phyloP scores from a whole-genome alignment of 768 basidiomycete species.

The Pholiota molesta region DNA sequence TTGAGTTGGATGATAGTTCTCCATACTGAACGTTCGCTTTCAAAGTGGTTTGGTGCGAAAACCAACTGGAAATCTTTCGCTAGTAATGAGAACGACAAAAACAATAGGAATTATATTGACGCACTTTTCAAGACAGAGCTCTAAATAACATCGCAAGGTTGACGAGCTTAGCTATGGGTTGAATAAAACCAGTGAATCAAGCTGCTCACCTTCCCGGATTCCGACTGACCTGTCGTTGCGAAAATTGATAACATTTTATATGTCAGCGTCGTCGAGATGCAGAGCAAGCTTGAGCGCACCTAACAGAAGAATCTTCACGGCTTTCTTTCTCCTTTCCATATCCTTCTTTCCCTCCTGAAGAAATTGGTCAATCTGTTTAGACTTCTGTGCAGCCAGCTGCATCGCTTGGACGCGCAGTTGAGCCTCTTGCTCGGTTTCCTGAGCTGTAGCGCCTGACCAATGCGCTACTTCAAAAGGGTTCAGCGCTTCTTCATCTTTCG shows the following conservation, averaged over 20 bases:
- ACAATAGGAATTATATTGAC: conserved; percentile 1
- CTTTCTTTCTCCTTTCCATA: conserved; percentile 51
- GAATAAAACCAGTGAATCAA: neutral
- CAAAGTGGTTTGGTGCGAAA: conserved; percentile 64
- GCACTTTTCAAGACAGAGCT: conserved; percentile 53
- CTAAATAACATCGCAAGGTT: conserved; percentile 27
- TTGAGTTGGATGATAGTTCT: conserved; percentile 70
- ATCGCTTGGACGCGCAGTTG: conserved; percentile 33
- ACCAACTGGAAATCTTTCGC: conserved; percentile 66
- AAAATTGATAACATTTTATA: neutral
- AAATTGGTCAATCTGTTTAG: conserved; percentile 51
- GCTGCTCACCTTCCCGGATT: conserved; percentile 53
- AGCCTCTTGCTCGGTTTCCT: conserved; percentile 39
- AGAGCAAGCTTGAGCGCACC: conserved; percentile 35
- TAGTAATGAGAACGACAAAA: conserved; percentile 26
- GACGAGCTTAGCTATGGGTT: neutral
- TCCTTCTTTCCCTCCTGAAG: conserved; percentile 47
- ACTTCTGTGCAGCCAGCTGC: conserved; percentile 46
- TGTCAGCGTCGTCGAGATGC: neutral
- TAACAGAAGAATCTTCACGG: conserved; percentile 57
- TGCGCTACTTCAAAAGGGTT: conserved; percentile 33
- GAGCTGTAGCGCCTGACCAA: conserved; percentile 28
- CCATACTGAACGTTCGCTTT: conserved; percentile 61
- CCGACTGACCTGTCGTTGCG: conserved; percentile 50
- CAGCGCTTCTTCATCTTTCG: conserved; percentile 14